Evolutionary conservation across 208 protist genomes (phyloP), one percentile per base, ranked within the genome.

Genomic region (Porcisia deanei): DNA sequence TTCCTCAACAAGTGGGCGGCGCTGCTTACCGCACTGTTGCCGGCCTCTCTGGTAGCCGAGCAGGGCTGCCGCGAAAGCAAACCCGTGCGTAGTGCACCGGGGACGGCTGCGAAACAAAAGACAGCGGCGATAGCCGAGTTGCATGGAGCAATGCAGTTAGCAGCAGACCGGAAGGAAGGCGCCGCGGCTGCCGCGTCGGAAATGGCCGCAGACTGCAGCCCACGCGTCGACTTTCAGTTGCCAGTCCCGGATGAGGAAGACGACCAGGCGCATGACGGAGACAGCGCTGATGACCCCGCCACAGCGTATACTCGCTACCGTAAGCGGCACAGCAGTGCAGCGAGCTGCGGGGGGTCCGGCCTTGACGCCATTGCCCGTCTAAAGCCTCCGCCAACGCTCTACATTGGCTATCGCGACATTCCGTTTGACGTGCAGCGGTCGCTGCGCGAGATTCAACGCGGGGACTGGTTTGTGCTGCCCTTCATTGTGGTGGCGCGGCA

Each of bases 401-500:
- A 85, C 75, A 68, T 89, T 53, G 93, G 85, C 49, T 73, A 90
- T 25, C 84, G 88, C 59, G 91, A 95, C 66, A 68, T 97, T 30
- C 78, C 86, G 14, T 61, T 74, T 0, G 80, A 79, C 9, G 88
- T 92, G 73, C 85, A 94, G 43, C 76, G 79, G 61, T 30, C 73
- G 39, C 71, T 96, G 61, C 64, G 79, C 22, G 81, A 83, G 39
- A 37, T 85, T 47, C 54, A 66, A 67, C 37, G 8, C 12, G 84
- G 81, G 58, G 83, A 87, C 39, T 94, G 91, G 90, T 94, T 92
- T 74, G 85, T 96, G 80, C 84, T 97, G 59, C 88, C 93, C 12
- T 80, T 55, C 78, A 80, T 93, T 61, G 59, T 76, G n/a, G 55
- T 91, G 49, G 92, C 84, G 34, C 81, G 85, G n/a, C 76, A 93